phyloP scores from a whole-genome alignment of 2,329 filamentous ascomycete species.

The Fusarium liriodendri region DNA sequence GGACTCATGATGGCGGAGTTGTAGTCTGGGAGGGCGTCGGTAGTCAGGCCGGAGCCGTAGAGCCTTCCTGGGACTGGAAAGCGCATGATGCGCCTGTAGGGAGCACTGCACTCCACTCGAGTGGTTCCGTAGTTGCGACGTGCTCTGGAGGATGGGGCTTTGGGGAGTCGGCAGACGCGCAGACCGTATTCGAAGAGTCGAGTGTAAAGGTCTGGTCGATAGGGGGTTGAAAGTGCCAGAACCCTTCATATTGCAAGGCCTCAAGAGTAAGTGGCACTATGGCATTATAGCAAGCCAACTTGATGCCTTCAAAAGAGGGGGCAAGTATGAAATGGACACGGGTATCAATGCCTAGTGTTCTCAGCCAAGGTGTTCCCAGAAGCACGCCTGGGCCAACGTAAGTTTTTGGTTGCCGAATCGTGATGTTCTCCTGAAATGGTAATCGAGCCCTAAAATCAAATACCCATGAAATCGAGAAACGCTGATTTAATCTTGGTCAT shows the following conservation, averaged over 20 bases:
- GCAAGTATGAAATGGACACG: background rate
- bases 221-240: slow-evolving; percentile 15
- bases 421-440: background rate
- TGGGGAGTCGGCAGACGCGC: background rate
- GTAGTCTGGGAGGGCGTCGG: slow-evolving; percentile 70
- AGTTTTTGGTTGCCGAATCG: background rate
- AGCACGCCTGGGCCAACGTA: background rate
- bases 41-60: slow-evolving; percentile 54
- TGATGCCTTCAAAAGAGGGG: background rate
- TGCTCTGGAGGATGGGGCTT: slow-evolving; percentile 66
- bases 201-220: slow-evolving; percentile 43
- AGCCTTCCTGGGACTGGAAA: slow-evolving; percentile 62
- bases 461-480: background rate
- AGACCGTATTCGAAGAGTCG: slow-evolving; percentile 40
- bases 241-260: background rate
- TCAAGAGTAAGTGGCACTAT: background rate
- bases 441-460: too few species aligned
- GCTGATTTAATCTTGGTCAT: slow-evolving; percentile 4
- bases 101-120: slow-evolving; percentile 62
- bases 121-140: slow-evolving; percentile 67
- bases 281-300: background rate
- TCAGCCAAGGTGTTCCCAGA: background rate
- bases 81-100: slow-evolving; percentile 61
- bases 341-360: background rate
- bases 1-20: slow-evolving; percentile 64